Evolutionary conservation across 345 rosid genomes (phyloP).

Genomic region (Trapa bicornis): DNA sequence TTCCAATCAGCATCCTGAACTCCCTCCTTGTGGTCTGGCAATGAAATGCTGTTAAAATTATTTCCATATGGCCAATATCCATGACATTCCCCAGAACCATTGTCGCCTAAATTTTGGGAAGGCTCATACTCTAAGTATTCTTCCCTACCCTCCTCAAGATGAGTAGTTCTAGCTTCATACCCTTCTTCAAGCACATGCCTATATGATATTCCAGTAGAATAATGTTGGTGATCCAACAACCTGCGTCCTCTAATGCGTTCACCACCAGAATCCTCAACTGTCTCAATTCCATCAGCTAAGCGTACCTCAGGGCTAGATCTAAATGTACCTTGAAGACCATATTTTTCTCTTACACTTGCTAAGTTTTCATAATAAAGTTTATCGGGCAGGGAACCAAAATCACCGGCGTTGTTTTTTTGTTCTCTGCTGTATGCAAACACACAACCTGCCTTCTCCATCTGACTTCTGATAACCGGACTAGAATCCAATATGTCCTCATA

Average conservation of each 20-base stretch:
- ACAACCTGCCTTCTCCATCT: neutral
- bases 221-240: neutral
- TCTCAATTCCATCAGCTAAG: slow-evolving; percentile 9
- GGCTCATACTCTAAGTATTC: slow-evolving; percentile 8
- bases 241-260: slow-evolving; percentile 3
- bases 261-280: neutral
- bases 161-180: slow-evolving; percentile 7
- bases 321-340: neutral
- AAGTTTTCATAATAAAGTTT: slow-evolving; percentile 1
- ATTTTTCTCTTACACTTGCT: slow-evolving; percentile 2
- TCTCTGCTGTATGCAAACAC: neutral
- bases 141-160: slow-evolving; percentile 6
- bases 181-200: slow-evolving; percentile 7
- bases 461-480: neutral
- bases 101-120: slow-evolving; percentile 1
- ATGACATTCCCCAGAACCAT: slow-evolving; percentile 7
- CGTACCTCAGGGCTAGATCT: slow-evolving; percentile 12
- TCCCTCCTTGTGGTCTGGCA: slow-evolving; percentile 3
- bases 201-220: slow-evolving; percentile 5
- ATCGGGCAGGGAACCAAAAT: neutral
- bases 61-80: slow-evolving; percentile 5
- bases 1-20: slow-evolving; percentile 8
- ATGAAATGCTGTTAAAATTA: neutral
- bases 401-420: slow-evolving; percentile 6
- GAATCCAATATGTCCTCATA: neutral